phyloP scores from a whole-genome alignment of 257 asterid species.

The Linaria vulgaris region DNA sequence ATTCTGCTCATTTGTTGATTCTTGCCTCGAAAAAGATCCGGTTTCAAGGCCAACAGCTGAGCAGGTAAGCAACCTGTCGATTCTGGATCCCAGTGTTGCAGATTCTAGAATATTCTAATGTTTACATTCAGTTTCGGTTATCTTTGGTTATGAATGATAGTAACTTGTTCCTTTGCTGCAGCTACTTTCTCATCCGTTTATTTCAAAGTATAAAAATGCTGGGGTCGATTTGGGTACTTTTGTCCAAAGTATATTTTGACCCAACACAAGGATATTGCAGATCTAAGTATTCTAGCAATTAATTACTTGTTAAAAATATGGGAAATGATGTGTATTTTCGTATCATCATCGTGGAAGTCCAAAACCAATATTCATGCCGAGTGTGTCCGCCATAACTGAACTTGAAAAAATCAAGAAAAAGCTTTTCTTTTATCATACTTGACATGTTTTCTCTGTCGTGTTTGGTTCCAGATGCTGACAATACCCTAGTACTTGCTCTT shows the following conservation, averaged over 20 bases:
- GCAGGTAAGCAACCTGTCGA: conserved; percentile 58
- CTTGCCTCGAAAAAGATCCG: conserved; percentile 89
- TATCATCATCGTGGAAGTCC: conserved; percentile 10
- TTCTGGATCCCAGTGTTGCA: conserved; percentile 17
- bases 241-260: conserved; percentile 77
- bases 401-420: no score
- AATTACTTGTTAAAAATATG: conserved; percentile 14
- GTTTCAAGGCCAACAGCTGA: conserved; percentile 88
- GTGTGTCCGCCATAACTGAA: no score
- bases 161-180: conserved; percentile 31
- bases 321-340: neutral
- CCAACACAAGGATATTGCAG: conserved; percentile 93
- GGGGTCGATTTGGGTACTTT: conserved; percentile 76
- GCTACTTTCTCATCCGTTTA: conserved; percentile 91
- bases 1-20: conserved; percentile 81
- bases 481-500: conserved; percentile 92
- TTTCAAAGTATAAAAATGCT: conserved; percentile 55
- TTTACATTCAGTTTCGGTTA: conserved; percentile 12
- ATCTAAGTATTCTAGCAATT: conserved; percentile 53
- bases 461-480: conserved; percentile 69
- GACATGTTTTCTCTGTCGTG: conserved; percentile 14
- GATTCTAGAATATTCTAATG: conserved; percentile 5
- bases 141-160: neutral
- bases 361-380: neutral
- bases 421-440: neutral